A percentile compares a stretch with the other conserved stretches of the same genome.
Conservation (phyloP, 1,284 basidiomycete genomes). For the Sporisorium iseilematis-ciliati region DNA sequence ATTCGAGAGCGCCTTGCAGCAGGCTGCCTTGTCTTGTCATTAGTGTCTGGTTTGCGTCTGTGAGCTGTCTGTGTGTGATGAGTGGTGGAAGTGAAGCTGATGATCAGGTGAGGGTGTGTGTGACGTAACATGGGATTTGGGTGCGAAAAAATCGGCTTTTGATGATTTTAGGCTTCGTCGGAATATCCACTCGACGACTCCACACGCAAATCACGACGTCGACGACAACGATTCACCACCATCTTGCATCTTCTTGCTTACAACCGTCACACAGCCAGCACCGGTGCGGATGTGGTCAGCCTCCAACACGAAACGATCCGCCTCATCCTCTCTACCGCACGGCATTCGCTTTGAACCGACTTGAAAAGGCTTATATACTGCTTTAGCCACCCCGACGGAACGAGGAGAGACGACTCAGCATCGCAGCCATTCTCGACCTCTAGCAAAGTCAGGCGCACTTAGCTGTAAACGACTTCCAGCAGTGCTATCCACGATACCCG, state of each 20-base stretch:
- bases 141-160: background rate
- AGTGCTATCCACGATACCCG: conserved; percentile 16
- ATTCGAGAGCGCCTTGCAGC: conserved; percentile 7
- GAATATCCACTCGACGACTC: background rate
- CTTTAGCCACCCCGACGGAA: background rate
- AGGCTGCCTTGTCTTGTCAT: conserved; percentile 5
- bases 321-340: too few species aligned
- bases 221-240: conserved; percentile 1
- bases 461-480: background rate
- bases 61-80: background rate
- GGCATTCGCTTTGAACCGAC: background rate
- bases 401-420: background rate
- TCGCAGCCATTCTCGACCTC: background rate
- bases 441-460: too few species aligned
- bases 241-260: background rate
- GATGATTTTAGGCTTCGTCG: background rate
- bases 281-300: too few species aligned
- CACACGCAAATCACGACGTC: background rate
- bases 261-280: too few species aligned
- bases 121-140: conserved; percentile 7
- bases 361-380: background rate
- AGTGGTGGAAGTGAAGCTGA: background rate
- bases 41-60: background rate
- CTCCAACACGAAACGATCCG: background rate
- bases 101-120: background rate